phyloP scores from a whole-genome alignment of 192 early-diverging fungal species.

The Coemansia furcata region DNA sequence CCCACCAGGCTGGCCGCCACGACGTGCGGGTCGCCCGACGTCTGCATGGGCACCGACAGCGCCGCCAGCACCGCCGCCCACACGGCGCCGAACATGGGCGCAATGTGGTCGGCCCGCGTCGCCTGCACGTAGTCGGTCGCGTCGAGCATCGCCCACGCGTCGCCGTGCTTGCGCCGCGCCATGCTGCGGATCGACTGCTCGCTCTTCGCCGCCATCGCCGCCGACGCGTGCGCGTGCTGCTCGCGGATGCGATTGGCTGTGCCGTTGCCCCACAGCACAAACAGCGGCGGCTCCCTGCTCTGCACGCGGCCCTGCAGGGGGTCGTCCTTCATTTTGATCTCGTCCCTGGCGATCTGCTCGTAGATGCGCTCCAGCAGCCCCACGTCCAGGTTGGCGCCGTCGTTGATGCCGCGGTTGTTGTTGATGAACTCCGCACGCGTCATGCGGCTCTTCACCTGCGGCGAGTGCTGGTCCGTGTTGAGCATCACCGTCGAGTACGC shows the following conservation, averaged over 20 bases:
- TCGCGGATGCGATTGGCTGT: conserved; percentile 52
- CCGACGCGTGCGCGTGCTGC: conserved; percentile 59
- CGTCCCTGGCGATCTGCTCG: conserved; percentile 76
- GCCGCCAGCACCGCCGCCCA: conserved; percentile 89
- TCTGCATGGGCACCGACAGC: conserved; percentile 79
- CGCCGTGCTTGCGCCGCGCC: conserved; percentile 46
- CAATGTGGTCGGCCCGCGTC: conserved; percentile 83
- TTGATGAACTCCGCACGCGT: conserved; percentile 79
- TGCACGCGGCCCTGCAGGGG: conserved; percentile 40
- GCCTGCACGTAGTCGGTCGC: conserved; percentile 62
- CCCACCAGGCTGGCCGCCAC: conserved; percentile 73
- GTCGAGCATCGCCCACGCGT: conserved; percentile 48
- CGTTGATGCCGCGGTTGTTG: conserved; percentile 94
- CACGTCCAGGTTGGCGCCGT: conserved; percentile 72
- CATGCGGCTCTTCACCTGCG: conserved; percentile 85
- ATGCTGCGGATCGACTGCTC: conserved; percentile 68
- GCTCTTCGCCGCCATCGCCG: conserved; percentile 68
- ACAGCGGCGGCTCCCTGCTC: conserved; percentile 40
- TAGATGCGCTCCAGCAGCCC: conserved; percentile 73
- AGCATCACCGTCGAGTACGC: conserved; percentile 93
- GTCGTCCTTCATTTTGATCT: conserved; percentile 95
- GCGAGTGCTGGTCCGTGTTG: conserved; percentile 90
- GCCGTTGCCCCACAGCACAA: conserved; percentile 47
- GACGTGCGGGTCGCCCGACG: conserved; percentile 71
- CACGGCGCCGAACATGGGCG: conserved; percentile 86